Conservation (phyloP, 495 filamentous ascomycete species). For the Sordaria brevicollis region DNA sequence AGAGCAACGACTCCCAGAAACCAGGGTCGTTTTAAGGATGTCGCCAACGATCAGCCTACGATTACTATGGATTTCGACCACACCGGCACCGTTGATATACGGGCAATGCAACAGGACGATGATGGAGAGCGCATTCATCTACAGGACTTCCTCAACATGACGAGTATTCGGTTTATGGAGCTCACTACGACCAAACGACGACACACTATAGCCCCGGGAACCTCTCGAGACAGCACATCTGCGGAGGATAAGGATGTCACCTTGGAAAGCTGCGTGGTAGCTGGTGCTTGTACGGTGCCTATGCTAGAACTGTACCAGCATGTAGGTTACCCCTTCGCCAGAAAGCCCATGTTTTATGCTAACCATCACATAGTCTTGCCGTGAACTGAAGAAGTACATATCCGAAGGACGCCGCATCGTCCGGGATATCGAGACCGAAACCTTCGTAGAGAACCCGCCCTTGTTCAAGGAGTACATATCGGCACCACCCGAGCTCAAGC, state of each 20-base stretch:
- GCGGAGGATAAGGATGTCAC: constrained; percentile 39
- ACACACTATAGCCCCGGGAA: constrained; percentile 61
- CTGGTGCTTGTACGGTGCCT: constrained; percentile 82
- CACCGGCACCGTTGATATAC: constrained; percentile 22
- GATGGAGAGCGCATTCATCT: constrained; percentile 63
- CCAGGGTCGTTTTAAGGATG: constrained; percentile 41
- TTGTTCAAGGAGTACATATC: constrained; percentile 86
- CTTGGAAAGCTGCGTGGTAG: constrained; percentile 71
- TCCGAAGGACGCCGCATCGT: constrained; percentile 81
- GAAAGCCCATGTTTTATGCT: constrained; percentile 10
- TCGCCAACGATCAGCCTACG: constrained; percentile 29
- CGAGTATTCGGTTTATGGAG: constrained; percentile 95
- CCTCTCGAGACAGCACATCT: constrained; percentile 26
- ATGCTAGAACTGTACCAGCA: constrained; percentile 93
- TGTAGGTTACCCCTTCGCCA: constrained; percentile 37
- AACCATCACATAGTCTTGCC: constrained; percentile 56
- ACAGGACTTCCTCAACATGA: constrained; percentile 89
- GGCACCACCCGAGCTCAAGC: constrained; percentile 72
- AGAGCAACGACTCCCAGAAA: constrained; percentile 40
- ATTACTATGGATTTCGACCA: constrained; percentile 38
- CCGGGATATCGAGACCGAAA: constrained; percentile 77
- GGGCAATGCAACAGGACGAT: constrained; percentile 29
- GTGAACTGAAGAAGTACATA: constrained; percentile 90
- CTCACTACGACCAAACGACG: constrained; percentile 82
- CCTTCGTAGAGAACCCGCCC: constrained; percentile 75